Base-by-base conservation (phyloP, 2,329 filamentous ascomycete genomes). In the Cercospora sesami region DNA sequence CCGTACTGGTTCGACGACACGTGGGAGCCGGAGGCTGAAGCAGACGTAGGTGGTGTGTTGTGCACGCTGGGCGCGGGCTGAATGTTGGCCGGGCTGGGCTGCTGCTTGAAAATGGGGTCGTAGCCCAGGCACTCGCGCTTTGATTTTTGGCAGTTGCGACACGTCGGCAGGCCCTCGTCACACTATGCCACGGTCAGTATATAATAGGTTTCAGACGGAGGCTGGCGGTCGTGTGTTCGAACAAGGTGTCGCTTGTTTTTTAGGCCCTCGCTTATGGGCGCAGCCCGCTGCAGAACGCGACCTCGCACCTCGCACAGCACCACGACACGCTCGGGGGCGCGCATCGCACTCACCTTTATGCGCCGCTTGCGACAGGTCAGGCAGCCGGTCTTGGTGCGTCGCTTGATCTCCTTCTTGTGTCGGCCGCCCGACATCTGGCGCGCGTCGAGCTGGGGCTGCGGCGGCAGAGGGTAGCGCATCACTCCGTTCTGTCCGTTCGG, bases 161-260 rank as follows among this genome's bases (percentile, higher is more conserved):
- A 99, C 68, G 90, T 89, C 23, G 95, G 95, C 80, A 97, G 93
- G 69, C 89, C 89, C 85, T 99, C 95, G 87, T 98, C 95, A 83
- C 95, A 99, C 95, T 97, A 79, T 70, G 71, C 5, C 33, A 16
- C 23, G 39, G 65, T 42, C 48, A 58, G 51, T 48, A 45, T 36
- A 67, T 36, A 10, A 57, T 28, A 18, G 28, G 53, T 57, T 26
- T 53, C 48, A 58, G 53, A 33, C 53, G 53, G 53, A 58, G 53
- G 53, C 45, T 64, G 30, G 61, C 60, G 65, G 62, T 64, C 48
- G 62, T 64, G 48, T 57, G 53, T 21, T 36, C 26, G 65, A 60
- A 69, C 60, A 69, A 66, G 64, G 64, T 69, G 60, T 69, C 67
- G 67, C 67, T 67, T 67, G 67, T 64, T 68, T 65, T 64, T 64